Base-by-base conservation (phyloP, 345 rosid species). In the Eucalyptus fibrosa region DNA sequence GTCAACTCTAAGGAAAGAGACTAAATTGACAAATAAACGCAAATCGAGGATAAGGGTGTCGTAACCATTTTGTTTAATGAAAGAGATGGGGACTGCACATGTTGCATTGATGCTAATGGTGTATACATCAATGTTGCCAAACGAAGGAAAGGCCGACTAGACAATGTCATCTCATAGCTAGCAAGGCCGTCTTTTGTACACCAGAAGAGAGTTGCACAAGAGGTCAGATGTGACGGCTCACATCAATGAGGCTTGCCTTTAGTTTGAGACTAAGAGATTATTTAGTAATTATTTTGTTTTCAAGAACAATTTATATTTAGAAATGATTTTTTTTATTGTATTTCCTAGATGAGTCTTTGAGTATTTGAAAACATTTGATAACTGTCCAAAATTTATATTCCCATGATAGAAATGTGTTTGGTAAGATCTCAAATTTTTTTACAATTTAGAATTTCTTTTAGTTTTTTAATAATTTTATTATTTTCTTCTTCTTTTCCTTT, bases 281-380 rank as follows among this genome's bases (percentile, higher is more conserved):
- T 53, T 8, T 53, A 9, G 59, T 53, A 19, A 53, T 53, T 8
- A 53, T 53, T 53, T 7, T 19, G 1, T 53, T 53, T 53, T 1
- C 10, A 21, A 21, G 0, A 53, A 53, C 5, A 53, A 53, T 3
- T 53, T 53, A 9, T 53, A 53, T 3, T 53, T 53, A 53, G 11
- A 53, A 53, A 53, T 53, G 5, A 3, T 7, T 21, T 53, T 53
- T 53, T 19, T 53, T 19, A 19, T 53, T 53, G 0, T 53, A 53
- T 53, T 53, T 8, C 5, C 26, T 53, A 6, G 5, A 53, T 4
- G 10, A 53, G 59, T 53, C 10, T 53, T 1, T 4, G 0, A 53
- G 5, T 8, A 53, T 53, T 53, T 53, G 2, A 53, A 53, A 0
- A 4, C 5, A 3, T 53, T 53, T 19, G 0, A 1, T 19, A 53